Percentiles rank a stretch among this genome's conserved stretches.
phyloP scores from a whole-genome alignment of 768 basidiomycete species.

The Boletus patriciae region DNA sequence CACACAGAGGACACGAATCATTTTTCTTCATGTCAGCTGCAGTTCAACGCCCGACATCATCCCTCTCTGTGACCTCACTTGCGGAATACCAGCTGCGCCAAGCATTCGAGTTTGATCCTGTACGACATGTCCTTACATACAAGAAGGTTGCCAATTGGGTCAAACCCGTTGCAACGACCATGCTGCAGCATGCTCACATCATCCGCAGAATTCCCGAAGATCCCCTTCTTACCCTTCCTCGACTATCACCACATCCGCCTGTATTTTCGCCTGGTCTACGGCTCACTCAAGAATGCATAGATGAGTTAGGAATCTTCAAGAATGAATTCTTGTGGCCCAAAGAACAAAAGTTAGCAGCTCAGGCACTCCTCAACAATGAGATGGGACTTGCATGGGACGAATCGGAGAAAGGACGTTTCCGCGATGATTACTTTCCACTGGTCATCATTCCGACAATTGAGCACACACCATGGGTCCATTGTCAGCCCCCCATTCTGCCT shows the following conservation, averaged over 20 bases:
- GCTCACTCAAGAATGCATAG: background rate
- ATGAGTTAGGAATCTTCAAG: fast-evolving
- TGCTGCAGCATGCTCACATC: slow-evolving; percentile 36
- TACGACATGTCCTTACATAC: slow-evolving; percentile 18
- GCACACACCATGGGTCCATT: slow-evolving; percentile 36
- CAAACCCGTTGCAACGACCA: slow-evolving; percentile 30
- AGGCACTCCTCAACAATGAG: slow-evolving; percentile 35
- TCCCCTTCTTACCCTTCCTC: slow-evolving; percentile 32
- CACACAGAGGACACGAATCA: background rate
- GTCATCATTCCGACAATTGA: slow-evolving; percentile 34
- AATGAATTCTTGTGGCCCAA: slow-evolving; percentile 4
- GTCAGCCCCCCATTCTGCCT: slow-evolving; percentile 33
- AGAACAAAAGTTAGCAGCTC: background rate
- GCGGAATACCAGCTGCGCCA: background rate
- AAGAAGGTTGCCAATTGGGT: slow-evolving; percentile 34
- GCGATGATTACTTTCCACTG: slow-evolving; percentile 35
- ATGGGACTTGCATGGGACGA: slow-evolving; percentile 42
- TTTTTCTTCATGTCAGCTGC: background rate
- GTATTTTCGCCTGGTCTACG: background rate
- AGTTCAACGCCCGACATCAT: background rate
- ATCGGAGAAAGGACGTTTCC: slow-evolving; percentile 35
- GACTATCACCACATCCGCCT: background rate
- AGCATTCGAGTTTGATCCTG: background rate
- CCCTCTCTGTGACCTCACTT: background rate
- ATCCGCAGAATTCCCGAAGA: slow-evolving; percentile 33